Evolutionary conservation across 805 yeast species (phyloP), one percentile per base, ranked within the genome.

Genomic region (Wickerhamiella alocasiicola): DNA sequence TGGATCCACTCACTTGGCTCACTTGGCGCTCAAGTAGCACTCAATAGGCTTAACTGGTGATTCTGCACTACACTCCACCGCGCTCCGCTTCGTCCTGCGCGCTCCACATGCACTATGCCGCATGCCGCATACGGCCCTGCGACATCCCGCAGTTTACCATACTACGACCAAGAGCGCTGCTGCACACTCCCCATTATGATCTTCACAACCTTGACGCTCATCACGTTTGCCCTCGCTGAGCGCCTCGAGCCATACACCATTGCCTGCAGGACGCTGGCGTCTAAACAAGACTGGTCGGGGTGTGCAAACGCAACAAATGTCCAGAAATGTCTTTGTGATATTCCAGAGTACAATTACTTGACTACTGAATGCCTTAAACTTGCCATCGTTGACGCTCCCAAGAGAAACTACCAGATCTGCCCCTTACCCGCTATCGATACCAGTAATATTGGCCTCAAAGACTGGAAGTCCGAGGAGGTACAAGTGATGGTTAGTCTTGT

Each of bases 321-420:
- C 9, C 34, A 20, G 19, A 23, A 37, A 18, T 37, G 41, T 18
- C 41, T 37, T 9, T 37, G 41, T 12, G 19, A 12, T 3, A 23
- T 20, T 6, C 35, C 23, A 7, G 35, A 30, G 24, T 37, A 21
- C 23, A 9, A 24, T 17, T 17, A 21, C 16, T 16, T 37, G 16
- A 23, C 41, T 15, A n/a, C 18, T 9, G 25, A 20, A 7, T 37
- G 41, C 17, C 7, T 37, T 3, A 12, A 37, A n/a, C 5, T 25
- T 12, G 34, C 41, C 17, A 18, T 15, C 5, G 6, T 23, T 6
- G 31, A 33, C 20, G 31, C 28, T 2, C 19, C 24, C 16, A 15
- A 5, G 23, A 17, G 23, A 7, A 23, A 23, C 26, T 17, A 31
- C 13, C 23, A 7, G 12, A 19, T 31, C 15, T 32, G 36, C n/a